A percentile compares a stretch with the other conserved stretches of the same genome.
phyloP scores from a whole-genome alignment of 352 stramenopile species.

The Pythium angustatum region DNA sequence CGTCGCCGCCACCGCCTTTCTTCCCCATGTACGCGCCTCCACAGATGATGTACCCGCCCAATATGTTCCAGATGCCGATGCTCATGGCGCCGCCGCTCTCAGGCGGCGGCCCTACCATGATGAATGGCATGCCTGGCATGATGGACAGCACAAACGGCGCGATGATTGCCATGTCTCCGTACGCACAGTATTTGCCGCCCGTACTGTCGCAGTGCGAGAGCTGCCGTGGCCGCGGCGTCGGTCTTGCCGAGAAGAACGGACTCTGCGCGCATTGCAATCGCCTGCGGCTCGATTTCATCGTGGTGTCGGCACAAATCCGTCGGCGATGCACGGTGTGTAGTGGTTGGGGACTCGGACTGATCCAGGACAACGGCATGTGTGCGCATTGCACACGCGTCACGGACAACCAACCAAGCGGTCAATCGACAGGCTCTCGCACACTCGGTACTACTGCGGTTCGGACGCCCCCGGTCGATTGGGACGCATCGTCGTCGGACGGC shows the following conservation, averaged over 20 bases:
- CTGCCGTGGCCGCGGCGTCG: slow-evolving; percentile 55
- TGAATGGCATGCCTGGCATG: background rate
- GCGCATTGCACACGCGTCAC: slow-evolving; percentile 48
- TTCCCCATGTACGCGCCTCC: slow-evolving; percentile 14
- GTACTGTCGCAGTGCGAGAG: slow-evolving; percentile 52
- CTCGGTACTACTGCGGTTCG: slow-evolving; percentile 1
- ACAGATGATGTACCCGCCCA: slow-evolving; percentile 8
- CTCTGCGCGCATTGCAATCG: slow-evolving; percentile 71
- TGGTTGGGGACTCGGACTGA: slow-evolving; percentile 59
- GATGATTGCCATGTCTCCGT: slow-evolving; percentile 3
- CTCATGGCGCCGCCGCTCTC: slow-evolving; percentile 11
- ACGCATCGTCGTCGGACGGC: slow-evolving; percentile 43
- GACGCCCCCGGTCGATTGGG: slow-evolving; percentile 42
- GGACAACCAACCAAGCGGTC: too few relatives aligned
- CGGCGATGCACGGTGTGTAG: slow-evolving; percentile 50
- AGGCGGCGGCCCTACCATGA: background rate
- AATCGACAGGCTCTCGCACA: too few relatives aligned
- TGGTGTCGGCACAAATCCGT: slow-evolving; percentile 61
- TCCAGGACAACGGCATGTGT: slow-evolving; percentile 50
- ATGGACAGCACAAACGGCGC: slow-evolving; percentile 9
- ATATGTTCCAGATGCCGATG: background rate
- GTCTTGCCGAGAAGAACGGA: slow-evolving; percentile 69
- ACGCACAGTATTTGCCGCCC: slow-evolving; percentile 24
- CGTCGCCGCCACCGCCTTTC: slow-evolving; percentile 8
- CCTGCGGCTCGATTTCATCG: slow-evolving; percentile 67